phyloP scores from a whole-genome alignment of 257 asterid species.

The Fraxinus americana region DNA sequence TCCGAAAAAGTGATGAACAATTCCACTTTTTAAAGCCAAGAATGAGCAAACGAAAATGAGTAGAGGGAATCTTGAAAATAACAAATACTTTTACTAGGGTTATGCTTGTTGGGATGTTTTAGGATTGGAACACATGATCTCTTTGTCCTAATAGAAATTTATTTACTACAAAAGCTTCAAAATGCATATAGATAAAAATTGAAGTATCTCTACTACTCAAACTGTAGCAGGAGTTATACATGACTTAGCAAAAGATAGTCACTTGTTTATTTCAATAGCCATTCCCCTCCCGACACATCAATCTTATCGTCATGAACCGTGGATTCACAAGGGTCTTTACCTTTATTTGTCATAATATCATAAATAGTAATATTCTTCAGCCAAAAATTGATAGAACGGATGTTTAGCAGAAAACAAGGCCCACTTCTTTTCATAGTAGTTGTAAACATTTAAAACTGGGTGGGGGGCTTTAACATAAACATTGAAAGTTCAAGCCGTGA shows the following conservation, averaged over 20 bases:
- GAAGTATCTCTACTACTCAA: not conserved
- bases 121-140: not conserved
- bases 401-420: not conserved
- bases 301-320: not conserved
- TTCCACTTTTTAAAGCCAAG: not conserved
- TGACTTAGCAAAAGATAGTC: not conserved
- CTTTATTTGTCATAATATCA: not conserved
- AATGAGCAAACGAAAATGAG: not conserved
- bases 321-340: not conserved
- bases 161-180: not conserved
- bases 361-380: too few species aligned
- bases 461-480: constrained; percentile 1
- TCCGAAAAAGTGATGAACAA: not conserved
- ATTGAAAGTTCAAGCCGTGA: not conserved
- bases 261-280: not conserved
- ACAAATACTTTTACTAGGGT: not conserved
- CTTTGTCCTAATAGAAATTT: not conserved
- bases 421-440: not conserved
- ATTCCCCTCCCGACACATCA: not conserved
- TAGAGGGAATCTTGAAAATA: not conserved
- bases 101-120: not conserved
- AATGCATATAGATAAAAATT: not conserved
- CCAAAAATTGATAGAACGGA: too few species aligned
- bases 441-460: not conserved
- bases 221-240: not conserved